These are phyloP conservation scores for Ogataea ramenticola DNA, from an alignment of 805 yeast species.

Conservation along the genomic window DNA sequence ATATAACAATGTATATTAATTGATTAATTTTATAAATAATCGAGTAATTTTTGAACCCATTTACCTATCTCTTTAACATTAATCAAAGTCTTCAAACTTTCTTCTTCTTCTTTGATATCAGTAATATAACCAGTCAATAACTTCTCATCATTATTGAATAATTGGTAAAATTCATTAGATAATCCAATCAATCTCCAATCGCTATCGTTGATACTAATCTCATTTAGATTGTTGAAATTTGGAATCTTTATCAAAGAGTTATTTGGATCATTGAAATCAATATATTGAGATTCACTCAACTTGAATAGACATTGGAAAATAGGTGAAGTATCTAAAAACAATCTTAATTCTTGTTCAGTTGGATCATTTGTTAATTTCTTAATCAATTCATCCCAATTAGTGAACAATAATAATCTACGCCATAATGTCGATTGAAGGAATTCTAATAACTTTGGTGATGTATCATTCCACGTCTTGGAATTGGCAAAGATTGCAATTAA, in stretches of 20 bases:
- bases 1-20: neutral
- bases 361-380: slow-evolving; percentile 2
- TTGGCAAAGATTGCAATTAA: slow-evolving; percentile 37
- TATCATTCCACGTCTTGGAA: slow-evolving; percentile 4
- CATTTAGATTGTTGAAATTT: neutral
- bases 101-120: neutral
- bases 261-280: neutral
- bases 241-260: slow-evolving; percentile 4
- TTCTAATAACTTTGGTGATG: slow-evolving; percentile 2
- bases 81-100: neutral
- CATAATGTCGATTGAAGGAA: slow-evolving; percentile 36
- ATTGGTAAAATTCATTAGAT: neutral
- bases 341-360: slow-evolving; percentile 2
- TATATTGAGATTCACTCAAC: slow-evolving; percentile 5
- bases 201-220: neutral
- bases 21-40: neutral
- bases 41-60: neutral
- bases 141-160: neutral
- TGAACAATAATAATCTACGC: slow-evolving; percentile 49
- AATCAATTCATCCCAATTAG: slow-evolving; percentile 42
- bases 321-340: slow-evolving; percentile 9
- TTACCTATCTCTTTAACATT: neutral
- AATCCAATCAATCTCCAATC: neutral
- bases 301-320: slow-evolving; percentile 23
- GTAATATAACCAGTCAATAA: neutral